Evolutionary conservation across 208 protist species (phyloP), one percentile per base, ranked within the genome.

Genomic region (Angomonas deanei): DNA sequence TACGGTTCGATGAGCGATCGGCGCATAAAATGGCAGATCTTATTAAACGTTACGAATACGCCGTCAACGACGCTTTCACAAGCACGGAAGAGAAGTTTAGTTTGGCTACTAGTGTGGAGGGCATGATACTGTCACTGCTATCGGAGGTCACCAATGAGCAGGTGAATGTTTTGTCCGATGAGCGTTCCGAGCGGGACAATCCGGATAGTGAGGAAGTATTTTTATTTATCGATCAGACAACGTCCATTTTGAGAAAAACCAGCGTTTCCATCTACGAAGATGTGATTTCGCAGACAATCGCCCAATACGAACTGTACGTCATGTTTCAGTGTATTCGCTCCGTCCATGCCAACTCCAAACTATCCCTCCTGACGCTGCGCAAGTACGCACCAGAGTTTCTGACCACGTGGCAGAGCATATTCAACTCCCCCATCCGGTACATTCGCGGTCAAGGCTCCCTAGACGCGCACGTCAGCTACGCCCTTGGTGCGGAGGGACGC

Each of bases 241-340:
- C 82, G 36, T 91, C 83, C 6, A 91, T 93, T 55, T 66, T 84
- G 2, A 76, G 86, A 31, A 86, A 86, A 50, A 74, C 70, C 19
- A 70, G 57, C 23, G 72, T 76, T 17, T 92, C 89, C 32, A 64
- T 88, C 2, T 95, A 93, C 62, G 89, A 93, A 50, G 72, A 88
- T 34, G 82, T 91, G 39, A 88, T 95, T 60, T 90, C 84, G 32
- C 80, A 92, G 46, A 86, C 73, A 10, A 87, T 89, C 26, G 86
- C 81, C 0, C 74, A 87, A 47, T 90, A 87, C 63, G 76, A 91
- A 56, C 68, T 95, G 19, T 78, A 84, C 63, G 70, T 82, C 27
- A 95, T 95, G 89, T 91, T 95, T 84, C 79, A 86, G 65, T 88
- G 79, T 61, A 91, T 95, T 49, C 64, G 73, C 33, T 76, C 77